Evolutionary conservation across 495 filamentous ascomycete genomes (phyloP), one percentile per base, ranked within the genome.

Genomic region (Annulohypoxylon bovei): DNA sequence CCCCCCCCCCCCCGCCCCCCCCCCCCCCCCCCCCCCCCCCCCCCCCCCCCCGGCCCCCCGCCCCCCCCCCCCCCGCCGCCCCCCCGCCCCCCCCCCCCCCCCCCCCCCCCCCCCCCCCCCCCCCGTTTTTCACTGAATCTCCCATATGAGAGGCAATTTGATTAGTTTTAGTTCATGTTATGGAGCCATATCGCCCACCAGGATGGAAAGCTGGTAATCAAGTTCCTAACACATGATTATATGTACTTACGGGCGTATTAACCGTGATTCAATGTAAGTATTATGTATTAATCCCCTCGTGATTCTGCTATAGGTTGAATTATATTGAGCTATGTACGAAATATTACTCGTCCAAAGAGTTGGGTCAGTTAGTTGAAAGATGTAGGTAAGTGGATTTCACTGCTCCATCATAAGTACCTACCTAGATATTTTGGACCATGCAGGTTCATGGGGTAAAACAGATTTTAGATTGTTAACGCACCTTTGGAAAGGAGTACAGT

Each of bases 261-360:
- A 28, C 7, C 8, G 9, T 6, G 4, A 16, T 20, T 6, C 18
- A 46, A 49, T 3, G 20, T 18, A 18, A 44, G n/a, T 7, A 12
- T 18, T n/a, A 4, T 55, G 28, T 55, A 39, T 37, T 39, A 55
- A 55, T 55, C 8, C 49, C 49, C 25, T 39, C 52, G 18, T 39
- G 52, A 39, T 12, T 35, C 18, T 53, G 8, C 39, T 23, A 39
- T 55, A 55, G 52, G 52, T 25, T 14, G 7, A 6, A 55, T 23
- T 55, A 55, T 52, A 55, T 55, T 55, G 16, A 33, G 11, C 7
- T 55, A 18, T 37, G 7, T 23, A 32, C 16, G 14, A 32, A 52
- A 32, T 32, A 52, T 16, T n/a, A 16, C 4, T 32, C 5, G 27
- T 27, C 14, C 14, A 52, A 14, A 28, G 23, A 16, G 12, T 52